Conservation (phyloP, 108 stramenopile genomes). For the Skeletonema marinoi region DNA sequence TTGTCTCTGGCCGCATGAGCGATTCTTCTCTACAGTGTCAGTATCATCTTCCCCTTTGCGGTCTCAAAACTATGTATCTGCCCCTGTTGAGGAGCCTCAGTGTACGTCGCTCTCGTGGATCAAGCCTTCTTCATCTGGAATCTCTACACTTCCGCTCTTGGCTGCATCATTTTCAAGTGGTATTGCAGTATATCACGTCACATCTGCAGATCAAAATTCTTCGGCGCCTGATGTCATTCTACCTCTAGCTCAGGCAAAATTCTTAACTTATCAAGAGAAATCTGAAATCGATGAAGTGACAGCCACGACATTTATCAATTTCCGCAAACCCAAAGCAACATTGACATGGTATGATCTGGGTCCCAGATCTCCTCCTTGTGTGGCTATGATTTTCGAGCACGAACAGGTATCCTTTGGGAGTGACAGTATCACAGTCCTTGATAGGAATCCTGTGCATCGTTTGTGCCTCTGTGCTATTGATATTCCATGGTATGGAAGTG, state of each 20-base stretch:
- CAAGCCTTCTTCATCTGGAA: conserved; percentile 30
- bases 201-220: conserved; percentile 26
- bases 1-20: conserved; percentile 33
- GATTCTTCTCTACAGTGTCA: conserved; percentile 9
- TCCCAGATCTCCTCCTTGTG: conserved; percentile 43
- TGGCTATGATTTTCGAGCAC: conserved; percentile 27
- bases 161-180: conserved; percentile 77
- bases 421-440: neutral
- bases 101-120: conserved; percentile 75
- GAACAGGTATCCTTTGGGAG: conserved; percentile 3
- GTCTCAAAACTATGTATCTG: neutral
- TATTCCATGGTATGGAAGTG: conserved; percentile 50
- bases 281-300: conserved; percentile 10
- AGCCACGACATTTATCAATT: conserved; percentile 1
- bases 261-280: conserved; percentile 3
- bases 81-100: neutral
- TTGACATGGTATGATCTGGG: conserved; percentile 49
- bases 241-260: conserved; percentile 44
- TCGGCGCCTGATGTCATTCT: neutral
- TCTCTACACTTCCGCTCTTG: conserved; percentile 53
- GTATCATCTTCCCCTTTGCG: neutral
- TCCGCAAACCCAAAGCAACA: conserved; percentile 10
- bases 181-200: conserved; percentile 72
- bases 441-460: conserved; percentile 1
- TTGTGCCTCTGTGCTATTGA: conserved; percentile 49